phyloP scores from a whole-genome alignment of 345 rosid genomes.

The Camelina neglecta region DNA sequence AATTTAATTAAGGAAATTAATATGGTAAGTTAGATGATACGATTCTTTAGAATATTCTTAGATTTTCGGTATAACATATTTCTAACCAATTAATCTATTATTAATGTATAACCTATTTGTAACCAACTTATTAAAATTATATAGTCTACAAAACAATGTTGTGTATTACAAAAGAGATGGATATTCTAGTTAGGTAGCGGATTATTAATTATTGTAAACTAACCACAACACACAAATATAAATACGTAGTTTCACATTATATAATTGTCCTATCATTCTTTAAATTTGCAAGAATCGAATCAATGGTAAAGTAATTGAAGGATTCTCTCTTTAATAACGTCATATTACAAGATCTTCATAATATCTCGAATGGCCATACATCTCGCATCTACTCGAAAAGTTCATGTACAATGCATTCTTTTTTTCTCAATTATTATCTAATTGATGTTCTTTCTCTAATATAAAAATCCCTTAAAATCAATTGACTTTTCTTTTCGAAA shows the following conservation, averaged over 20 bases:
- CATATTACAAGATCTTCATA: constrained; percentile 19
- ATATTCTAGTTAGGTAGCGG: background rate
- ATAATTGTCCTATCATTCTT: constrained; percentile 4
- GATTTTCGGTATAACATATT: too few relatives aligned
- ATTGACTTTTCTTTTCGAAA: constrained; percentile 3
- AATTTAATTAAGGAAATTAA: too few relatives aligned
- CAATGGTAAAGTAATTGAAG: background rate
- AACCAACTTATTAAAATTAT: too few relatives aligned
- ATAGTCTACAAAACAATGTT: too few relatives aligned
- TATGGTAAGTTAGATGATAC: too few relatives aligned
- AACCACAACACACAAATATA: background rate
- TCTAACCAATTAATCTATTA: too few relatives aligned
- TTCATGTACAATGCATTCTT: constrained; percentile 29
- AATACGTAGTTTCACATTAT: background rate
- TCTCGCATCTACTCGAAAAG: constrained; percentile 33
- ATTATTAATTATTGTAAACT: background rate
- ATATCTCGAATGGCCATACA: constrained; percentile 18
- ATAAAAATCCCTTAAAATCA: background rate
- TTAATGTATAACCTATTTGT: too few relatives aligned
- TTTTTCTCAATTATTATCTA: constrained; percentile 31
- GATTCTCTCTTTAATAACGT: constrained; percentile 9
- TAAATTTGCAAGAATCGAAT: background rate
- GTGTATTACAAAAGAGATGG: background rate
- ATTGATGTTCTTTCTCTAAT: constrained; percentile 18
- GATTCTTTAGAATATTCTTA: too few relatives aligned